A percentile compares a stretch with the other conserved stretches of the same genome.
phyloP scores from a whole-genome alignment of 441 rosid genomes.

The Corymbia calophylla region DNA sequence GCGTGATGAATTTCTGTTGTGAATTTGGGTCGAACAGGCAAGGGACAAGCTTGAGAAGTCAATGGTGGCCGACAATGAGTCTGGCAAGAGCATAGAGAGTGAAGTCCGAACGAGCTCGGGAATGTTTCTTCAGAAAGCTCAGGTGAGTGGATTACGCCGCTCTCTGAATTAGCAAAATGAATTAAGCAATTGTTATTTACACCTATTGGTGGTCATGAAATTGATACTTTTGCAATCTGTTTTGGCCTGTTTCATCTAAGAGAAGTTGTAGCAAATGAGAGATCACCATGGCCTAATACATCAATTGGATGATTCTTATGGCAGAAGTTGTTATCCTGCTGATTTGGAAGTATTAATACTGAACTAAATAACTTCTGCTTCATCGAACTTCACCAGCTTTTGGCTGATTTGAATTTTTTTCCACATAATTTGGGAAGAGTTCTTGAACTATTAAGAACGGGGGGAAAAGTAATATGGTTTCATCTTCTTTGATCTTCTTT shows the following conservation, averaged over 20 bases:
- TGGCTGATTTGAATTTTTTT: not conserved
- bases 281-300: not conserved
- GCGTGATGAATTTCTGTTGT: not conserved
- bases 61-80: constrained; percentile 90
- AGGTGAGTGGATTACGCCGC: constrained; percentile 28
- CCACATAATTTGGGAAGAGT: not conserved
- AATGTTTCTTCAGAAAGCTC: constrained; percentile 75
- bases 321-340: not conserved
- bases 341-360: not conserved
- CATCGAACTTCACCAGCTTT: not conserved
- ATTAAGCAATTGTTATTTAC: not conserved
- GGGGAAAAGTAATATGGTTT: not conserved
- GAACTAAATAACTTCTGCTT: not conserved
- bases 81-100: constrained; percentile 76
- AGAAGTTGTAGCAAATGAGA: not conserved
- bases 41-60: constrained; percentile 79
- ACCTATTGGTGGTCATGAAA: not conserved
- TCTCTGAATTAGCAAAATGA: not conserved
- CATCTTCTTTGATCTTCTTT: not conserved
- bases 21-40: constrained; percentile 35
- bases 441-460: not conserved
- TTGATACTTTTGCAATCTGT: not conserved
- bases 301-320: not conserved
- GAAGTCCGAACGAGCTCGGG: constrained; percentile 94
- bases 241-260: not conserved